Evolutionary conservation across 1,139 yeast genomes (phyloP).

Genomic region (Wickerhamomyces sp.): DNA sequence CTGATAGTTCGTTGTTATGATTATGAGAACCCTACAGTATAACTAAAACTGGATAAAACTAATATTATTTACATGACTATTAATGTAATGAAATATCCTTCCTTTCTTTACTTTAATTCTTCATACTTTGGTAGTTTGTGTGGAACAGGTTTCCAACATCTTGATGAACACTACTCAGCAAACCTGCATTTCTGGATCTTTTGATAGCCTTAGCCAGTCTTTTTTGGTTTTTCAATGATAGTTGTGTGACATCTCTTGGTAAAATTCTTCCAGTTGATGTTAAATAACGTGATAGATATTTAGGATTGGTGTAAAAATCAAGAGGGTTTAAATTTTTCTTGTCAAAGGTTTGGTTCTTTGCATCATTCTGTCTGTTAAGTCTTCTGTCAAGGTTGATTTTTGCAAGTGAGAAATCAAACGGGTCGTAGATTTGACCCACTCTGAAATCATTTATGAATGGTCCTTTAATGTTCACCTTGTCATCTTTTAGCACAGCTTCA

Average conservation of each 20-base stretch:
- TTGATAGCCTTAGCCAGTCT: slow-evolving; percentile 62
- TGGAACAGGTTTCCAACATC: slow-evolving; percentile 32
- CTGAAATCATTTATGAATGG: slow-evolving; percentile 38
- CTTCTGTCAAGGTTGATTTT: slow-evolving; percentile 36
- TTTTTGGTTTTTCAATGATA: slow-evolving; percentile 57
- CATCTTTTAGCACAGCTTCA: background rate
- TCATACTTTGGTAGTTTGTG: background rate
- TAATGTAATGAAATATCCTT: background rate
- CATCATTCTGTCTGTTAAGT: slow-evolving; percentile 11
- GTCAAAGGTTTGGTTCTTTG: slow-evolving; percentile 37
- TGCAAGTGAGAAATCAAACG: slow-evolving; percentile 68
- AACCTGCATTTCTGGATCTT: slow-evolving; percentile 65
- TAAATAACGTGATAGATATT: slow-evolving; percentile 52
- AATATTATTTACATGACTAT: background rate
- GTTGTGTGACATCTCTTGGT: slow-evolving; percentile 65
- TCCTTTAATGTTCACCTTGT: background rate
- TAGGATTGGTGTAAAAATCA: slow-evolving; percentile 64
- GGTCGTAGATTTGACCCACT: slow-evolving; percentile 53
- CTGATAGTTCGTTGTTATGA: slow-evolving; percentile 24
- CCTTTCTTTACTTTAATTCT: too few relatives aligned
- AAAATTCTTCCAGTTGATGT: slow-evolving; percentile 63
- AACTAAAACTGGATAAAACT: background rate
- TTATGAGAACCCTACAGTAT: background rate
- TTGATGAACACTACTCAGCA: slow-evolving; percentile 58
- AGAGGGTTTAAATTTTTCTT: slow-evolving; percentile 57